Base-by-base conservation (phyloP, 345 rosid species). In the Nasturtium officinale region DNA sequence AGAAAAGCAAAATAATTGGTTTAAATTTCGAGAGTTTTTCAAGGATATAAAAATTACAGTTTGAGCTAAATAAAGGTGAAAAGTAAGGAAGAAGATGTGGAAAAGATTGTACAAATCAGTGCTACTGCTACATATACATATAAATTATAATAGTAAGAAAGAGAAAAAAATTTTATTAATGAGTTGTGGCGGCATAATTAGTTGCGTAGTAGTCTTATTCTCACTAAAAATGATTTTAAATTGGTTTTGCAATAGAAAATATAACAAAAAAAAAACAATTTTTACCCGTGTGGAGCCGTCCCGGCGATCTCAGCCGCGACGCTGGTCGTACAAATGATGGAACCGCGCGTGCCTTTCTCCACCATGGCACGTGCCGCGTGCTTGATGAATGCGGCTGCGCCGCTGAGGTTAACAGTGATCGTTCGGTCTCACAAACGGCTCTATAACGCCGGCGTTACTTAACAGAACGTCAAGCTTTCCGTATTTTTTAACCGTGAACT, bases 351-450 rank as follows among this genome's bases (percentile, higher is more conserved):
- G 9, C 80, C 80, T 21, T 47, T 78, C 21, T 83, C 84, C 18
- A 87, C 96, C 98, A 93, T 93, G 35, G 84, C 87, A 0, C 97
- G 87, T 11, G 92, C 98, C 0, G 86, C 87, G 30, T 93, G 96
- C 73, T 93, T 93, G 69, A 90, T 82, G 0, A 86, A 85, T 20
- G 93, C 85, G 0, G 94, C 97, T 13, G 82, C 87, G 2, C 98
- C 98, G 0, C 88, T 83, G n/a, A 93, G 87, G 43, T 93, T 93
- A 20, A 83, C 80, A 5, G 87, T 83, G 73, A 93, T 59, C 11
- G 79, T 82, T 70, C 83, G 73, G 76, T 89, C 96, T 81, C 20
- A 75, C 58, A 37, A 80, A 66, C 17, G 86, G 81, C 12, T 90
- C 97, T 2, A 94, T 59, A 64, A 91, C 83, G 16, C 96, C 98